Evolutionary conservation across 805 yeast species (phyloP).

Genomic region (Yarrowia keelungensis): DNA sequence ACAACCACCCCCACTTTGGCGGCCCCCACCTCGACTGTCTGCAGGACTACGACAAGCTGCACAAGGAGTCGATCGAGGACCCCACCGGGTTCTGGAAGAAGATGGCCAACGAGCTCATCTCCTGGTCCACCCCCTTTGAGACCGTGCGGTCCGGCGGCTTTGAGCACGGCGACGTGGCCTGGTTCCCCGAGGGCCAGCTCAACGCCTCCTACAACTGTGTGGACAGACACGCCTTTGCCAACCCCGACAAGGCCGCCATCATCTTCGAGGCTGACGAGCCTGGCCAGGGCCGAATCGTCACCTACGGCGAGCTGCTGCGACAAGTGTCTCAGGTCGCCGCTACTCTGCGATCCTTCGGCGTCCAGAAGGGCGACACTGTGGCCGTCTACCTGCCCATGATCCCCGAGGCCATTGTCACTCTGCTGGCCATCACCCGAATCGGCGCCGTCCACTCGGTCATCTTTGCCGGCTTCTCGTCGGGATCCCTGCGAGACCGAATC

Average conservation of each 20-base stretch:
- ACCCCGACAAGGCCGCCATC: constrained; percentile 72
- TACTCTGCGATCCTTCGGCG: constrained; percentile 82
- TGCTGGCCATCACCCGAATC: constrained; percentile 88
- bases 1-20: constrained; percentile 54
- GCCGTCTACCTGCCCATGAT: constrained; percentile 98
- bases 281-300: constrained; percentile 69
- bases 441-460: constrained; percentile 97
- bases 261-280: constrained; percentile 96
- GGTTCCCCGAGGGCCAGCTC: constrained; percentile 93
- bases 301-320: constrained; percentile 85
- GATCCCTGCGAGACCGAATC: constrained; percentile 89
- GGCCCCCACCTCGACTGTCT: constrained; percentile 65
- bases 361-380: constrained; percentile 92
- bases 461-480: constrained; percentile 95
- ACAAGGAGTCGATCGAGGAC: constrained; percentile 75
- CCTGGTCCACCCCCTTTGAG: constrained; percentile 82
- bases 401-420: constrained; percentile 93
- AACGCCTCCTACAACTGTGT: constrained; percentile 94
- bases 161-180: constrained; percentile 80
- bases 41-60: constrained; percentile 72
- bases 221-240: constrained; percentile 90
- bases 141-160: constrained; percentile 68
- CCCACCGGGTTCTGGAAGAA: constrained; percentile 84
- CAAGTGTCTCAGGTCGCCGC: constrained; percentile 88
- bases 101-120: constrained; percentile 71